Conservation (phyloP, 164 flowering plant species). For the Aristolochia fimbriata region DNA sequence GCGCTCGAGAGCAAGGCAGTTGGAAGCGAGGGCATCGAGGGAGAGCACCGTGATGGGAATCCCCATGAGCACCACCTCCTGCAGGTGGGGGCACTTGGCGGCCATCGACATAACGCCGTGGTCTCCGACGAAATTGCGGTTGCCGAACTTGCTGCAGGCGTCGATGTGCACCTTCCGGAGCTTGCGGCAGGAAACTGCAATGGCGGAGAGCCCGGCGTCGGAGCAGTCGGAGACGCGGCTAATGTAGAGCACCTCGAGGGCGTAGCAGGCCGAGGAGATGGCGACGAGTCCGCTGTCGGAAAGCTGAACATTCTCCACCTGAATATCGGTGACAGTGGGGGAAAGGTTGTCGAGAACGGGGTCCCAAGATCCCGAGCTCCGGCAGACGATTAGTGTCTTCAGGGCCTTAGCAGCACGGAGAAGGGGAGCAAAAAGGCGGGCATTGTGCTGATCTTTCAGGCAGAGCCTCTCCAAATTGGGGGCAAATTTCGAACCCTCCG, state of each 20-base stretch:
- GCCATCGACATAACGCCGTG: slow-evolving; percentile 11
- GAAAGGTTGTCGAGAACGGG: slow-evolving; percentile 4
- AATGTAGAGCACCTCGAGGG: slow-evolving; percentile 15
- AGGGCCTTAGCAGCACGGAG: slow-evolving; percentile 7
- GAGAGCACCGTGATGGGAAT: slow-evolving; percentile 3
- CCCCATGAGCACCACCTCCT: slow-evolving; percentile 25
- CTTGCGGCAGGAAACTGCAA: slow-evolving; percentile 17
- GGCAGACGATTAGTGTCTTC: slow-evolving; percentile 13
- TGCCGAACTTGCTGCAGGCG: slow-evolving; percentile 16
- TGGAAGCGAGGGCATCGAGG: slow-evolving; percentile 14
- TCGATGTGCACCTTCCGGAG: slow-evolving; percentile 22
- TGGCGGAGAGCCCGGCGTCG: slow-evolving; percentile 13
- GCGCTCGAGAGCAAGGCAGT: slow-evolving; percentile 18
- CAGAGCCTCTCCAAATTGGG: slow-evolving; percentile 14
- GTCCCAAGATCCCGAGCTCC: slow-evolving; percentile 24
- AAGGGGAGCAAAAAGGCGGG: slow-evolving; percentile 16
- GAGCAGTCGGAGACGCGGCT: slow-evolving; percentile 21
- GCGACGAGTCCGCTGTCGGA: slow-evolving; percentile 17
- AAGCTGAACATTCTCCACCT: slow-evolving; percentile 21
- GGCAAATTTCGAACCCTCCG: neutral
- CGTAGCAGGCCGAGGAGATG: slow-evolving; percentile 14
- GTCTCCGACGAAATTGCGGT: slow-evolving; percentile 14
- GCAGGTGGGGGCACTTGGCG: slow-evolving; percentile 11
- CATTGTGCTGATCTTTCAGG: slow-evolving; percentile 26
- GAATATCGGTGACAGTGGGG: slow-evolving; percentile 8